phyloP scores from a whole-genome alignment of 345 rosid species.

The Ceriops decandra region DNA sequence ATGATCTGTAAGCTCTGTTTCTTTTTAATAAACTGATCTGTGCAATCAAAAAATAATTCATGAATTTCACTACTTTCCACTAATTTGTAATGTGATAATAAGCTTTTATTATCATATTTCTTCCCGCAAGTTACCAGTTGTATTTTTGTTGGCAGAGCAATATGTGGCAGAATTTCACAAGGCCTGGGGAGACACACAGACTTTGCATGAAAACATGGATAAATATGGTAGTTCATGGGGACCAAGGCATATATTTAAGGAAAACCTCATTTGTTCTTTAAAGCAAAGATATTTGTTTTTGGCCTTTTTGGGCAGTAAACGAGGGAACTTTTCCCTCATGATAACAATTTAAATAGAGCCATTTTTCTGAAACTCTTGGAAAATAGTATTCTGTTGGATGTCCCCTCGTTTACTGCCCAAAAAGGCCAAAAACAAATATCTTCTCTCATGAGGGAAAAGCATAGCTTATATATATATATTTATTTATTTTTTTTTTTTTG shows the following conservation, averaged over 20 bases:
- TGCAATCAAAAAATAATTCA: constrained; percentile 1
- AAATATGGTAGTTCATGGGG: constrained; percentile 17
- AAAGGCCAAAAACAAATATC: too few relatives aligned
- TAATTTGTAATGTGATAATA: not conserved
- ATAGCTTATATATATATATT: too few relatives aligned
- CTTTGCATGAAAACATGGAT: constrained; percentile 20
- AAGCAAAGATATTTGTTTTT: not conserved
- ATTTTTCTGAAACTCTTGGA: too few relatives aligned
- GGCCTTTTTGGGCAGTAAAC: too few relatives aligned
- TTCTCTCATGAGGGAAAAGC: too few relatives aligned
- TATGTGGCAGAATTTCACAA: constrained; percentile 26
- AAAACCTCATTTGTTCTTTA: not conserved
- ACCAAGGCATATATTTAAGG: constrained; percentile 17
- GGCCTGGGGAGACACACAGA: constrained; percentile 16
- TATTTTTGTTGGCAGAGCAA: constrained; percentile 21
- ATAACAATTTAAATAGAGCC: too few relatives aligned
- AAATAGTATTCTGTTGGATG: too few relatives aligned
- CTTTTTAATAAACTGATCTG: not conserved
- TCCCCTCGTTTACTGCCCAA: too few relatives aligned
- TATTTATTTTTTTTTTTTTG: too few relatives aligned
- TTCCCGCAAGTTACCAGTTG: constrained; percentile 10
- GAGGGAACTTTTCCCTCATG: too few relatives aligned
- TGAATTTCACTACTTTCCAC: not conserved
- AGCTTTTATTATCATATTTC: not conserved
- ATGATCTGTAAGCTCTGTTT: not conserved